Evolutionary conservation across 805 yeast species (phyloP).

Genomic region (Ogataea trehaloabstinens): DNA sequence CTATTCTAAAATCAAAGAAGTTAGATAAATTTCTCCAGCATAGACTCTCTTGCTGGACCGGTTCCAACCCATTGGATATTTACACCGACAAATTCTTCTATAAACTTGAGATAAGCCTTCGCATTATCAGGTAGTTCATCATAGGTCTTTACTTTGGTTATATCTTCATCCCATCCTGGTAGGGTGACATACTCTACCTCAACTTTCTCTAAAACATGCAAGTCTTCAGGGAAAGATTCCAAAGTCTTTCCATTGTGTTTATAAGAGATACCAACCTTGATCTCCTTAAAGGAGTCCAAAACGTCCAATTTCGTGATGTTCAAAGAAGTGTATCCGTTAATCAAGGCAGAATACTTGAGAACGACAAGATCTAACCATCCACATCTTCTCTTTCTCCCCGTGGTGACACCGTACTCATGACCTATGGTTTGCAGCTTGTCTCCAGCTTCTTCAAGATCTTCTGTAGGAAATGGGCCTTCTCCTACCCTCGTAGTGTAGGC

Average conservation of each 20-base stretch:
- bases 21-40: conserved; percentile 57
- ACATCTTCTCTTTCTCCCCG: conserved; percentile 98
- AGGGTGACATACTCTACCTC: conserved; percentile 89
- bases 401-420: conserved; percentile 96
- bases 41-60: conserved; percentile 94
- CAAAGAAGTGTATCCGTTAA: conserved; percentile 92
- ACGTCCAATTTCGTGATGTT: conserved; percentile 97
- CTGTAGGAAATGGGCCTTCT: conserved; percentile 99
- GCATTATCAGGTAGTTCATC: conserved; percentile 87
- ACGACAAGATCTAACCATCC: conserved; percentile 99
- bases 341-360: conserved; percentile 81
- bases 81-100: conserved; percentile 79
- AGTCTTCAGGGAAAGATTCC: conserved; percentile 89
- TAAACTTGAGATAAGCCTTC: conserved; percentile 75
- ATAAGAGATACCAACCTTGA: conserved; percentile 85
- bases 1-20: no score
- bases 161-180: conserved; percentile 92
- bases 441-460: conserved; percentile 85
- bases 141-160: conserved; percentile 65
- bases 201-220: conserved; percentile 75
- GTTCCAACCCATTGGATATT: conserved; percentile 98
- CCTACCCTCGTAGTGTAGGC: conserved; percentile 99
- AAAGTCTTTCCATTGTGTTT: conserved; percentile 72
- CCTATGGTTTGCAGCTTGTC: conserved; percentile 87
- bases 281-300: conserved; percentile 83